phyloP scores from a whole-genome alignment of 768 basidiomycete genomes.

The Suillus subalutaceus region DNA sequence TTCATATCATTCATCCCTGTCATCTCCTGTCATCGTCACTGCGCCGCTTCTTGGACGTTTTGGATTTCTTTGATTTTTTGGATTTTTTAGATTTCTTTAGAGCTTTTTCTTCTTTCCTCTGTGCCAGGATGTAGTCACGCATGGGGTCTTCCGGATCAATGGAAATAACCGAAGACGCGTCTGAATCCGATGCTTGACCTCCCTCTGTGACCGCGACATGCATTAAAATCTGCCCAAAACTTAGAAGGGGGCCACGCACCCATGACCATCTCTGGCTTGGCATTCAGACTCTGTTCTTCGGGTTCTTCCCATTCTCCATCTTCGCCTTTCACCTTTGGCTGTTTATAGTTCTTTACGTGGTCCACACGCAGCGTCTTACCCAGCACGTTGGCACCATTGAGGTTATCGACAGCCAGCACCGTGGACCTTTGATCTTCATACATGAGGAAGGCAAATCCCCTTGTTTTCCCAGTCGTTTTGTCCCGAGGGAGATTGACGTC shows the following conservation, averaged over 20 bases:
- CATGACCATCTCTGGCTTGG: conserved; percentile 70
- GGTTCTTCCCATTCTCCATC: conserved; percentile 84
- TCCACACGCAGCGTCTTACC: conserved; percentile 90
- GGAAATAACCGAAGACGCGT: conserved; percentile 60
- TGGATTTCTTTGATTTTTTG: conserved; percentile 62
- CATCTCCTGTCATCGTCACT: background rate
- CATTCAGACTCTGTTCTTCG: conserved; percentile 87
- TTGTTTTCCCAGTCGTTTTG: conserved; percentile 87
- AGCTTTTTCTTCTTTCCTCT: conserved; percentile 72
- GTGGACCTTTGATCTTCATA: conserved; percentile 99
- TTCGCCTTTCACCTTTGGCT: conserved; percentile 76
- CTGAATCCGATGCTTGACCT: conserved; percentile 63
- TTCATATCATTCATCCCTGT: background rate
- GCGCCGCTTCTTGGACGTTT: conserved; percentile 77
- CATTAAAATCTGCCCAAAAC: background rate
- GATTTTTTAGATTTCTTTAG: conserved; percentile 63
- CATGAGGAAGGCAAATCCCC: conserved; percentile 97
- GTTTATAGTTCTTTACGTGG: conserved; percentile 91
- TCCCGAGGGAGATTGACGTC: conserved; percentile 95
- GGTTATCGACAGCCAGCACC: conserved; percentile 94
- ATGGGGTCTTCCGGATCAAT: conserved; percentile 98
- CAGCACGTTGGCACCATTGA: conserved; percentile 91
- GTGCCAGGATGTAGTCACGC: conserved; percentile 85
- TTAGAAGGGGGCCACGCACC: conserved; percentile 43
- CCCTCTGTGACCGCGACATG: conserved; percentile 43